A percentile compares a stretch with the other conserved stretches of the same genome.
Conservation (phyloP, 1,284 basidiomycete genomes). For the Microbotryomycetes sp. region DNA sequence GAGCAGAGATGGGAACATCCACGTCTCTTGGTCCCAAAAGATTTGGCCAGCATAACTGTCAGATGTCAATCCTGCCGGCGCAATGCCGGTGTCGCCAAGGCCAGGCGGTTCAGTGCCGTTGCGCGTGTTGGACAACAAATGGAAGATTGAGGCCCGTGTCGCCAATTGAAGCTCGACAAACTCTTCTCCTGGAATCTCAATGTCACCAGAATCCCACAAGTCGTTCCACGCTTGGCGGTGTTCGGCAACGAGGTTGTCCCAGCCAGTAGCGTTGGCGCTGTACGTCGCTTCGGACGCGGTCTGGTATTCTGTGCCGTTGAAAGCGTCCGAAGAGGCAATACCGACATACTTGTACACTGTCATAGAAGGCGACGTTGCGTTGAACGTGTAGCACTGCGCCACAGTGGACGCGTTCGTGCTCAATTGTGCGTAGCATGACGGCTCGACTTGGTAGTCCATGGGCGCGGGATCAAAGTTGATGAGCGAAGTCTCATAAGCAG, state of each 20-base stretch:
- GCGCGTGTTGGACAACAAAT: slow-evolving; percentile 31
- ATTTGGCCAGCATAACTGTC: slow-evolving; percentile 30
- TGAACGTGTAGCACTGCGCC: slow-evolving; percentile 20
- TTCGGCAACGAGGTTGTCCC: slow-evolving; percentile 12
- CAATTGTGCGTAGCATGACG: slow-evolving; percentile 10
- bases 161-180: slow-evolving; percentile 28
- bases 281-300: slow-evolving; percentile 23
- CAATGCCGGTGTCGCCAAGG: slow-evolving; percentile 35
- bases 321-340: slow-evolving; percentile 37
- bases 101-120: slow-evolving; percentile 29
- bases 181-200: slow-evolving; percentile 28
- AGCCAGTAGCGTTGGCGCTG: slow-evolving; percentile 25
- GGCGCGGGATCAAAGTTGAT: slow-evolving; percentile 9
- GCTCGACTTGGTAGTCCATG: slow-evolving; percentile 3
- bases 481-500: slow-evolving; percentile 23
- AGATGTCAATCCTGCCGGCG: slow-evolving; percentile 34
- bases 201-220: slow-evolving; percentile 31
- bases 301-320: slow-evolving; percentile 16
- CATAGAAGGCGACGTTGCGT: slow-evolving; percentile 8
- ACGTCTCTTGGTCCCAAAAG: slow-evolving; percentile 11
- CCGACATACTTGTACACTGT: slow-evolving; percentile 34
- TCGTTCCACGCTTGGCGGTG: slow-evolving; percentile 28
- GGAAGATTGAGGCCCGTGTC: slow-evolving; percentile 32
- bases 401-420: slow-evolving; percentile 16
- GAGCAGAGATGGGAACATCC: slow-evolving; percentile 34